Percentiles rank a stretch among this genome's conserved stretches.
Conservation (phyloP, 306 rosid genomes). For the Glycine latifolia region DNA sequence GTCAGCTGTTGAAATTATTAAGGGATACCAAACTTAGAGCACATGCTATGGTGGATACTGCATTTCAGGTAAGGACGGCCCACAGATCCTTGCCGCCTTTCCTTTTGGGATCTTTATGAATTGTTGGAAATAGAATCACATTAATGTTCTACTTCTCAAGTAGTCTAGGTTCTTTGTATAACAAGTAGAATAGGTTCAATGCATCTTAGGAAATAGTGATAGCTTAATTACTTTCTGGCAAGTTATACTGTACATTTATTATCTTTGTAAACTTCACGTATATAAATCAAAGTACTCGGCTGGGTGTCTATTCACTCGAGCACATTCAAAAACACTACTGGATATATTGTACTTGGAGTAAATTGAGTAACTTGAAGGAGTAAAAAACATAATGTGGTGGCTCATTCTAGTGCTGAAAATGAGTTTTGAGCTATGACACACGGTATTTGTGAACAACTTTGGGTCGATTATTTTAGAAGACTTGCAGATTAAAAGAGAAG, state of each 20-base stretch:
- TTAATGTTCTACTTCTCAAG: not conserved
- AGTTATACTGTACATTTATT: too few species aligned
- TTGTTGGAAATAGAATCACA: not conserved
- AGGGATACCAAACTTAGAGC: slow-evolving; percentile 66
- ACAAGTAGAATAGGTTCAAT: not conserved
- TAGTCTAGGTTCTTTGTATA: not conserved
- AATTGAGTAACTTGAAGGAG: too few species aligned
- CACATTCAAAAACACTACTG: not conserved
- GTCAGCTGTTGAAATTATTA: slow-evolving; percentile 67
- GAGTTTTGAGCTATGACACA: too few species aligned
- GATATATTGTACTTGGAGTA: too few species aligned
- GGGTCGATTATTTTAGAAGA: too few species aligned
- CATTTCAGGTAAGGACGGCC: slow-evolving; percentile 64
- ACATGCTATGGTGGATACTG: slow-evolving; percentile 73
- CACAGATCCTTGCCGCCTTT: slow-evolving; percentile 14
- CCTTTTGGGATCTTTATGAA: slow-evolving; percentile 35
- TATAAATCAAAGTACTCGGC: not conserved
- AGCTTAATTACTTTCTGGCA: not conserved
- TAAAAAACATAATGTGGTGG: too few species aligned
- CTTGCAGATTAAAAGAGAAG: too few species aligned
- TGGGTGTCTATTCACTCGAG: not conserved
- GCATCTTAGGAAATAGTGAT: not conserved
- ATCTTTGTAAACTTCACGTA: not conserved
- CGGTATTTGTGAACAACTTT: too few species aligned
- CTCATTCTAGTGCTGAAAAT: too few species aligned